Evolutionary conservation across 805 yeast genomes (phyloP).

Genomic region (Barnettozyma sucrosica): DNA sequence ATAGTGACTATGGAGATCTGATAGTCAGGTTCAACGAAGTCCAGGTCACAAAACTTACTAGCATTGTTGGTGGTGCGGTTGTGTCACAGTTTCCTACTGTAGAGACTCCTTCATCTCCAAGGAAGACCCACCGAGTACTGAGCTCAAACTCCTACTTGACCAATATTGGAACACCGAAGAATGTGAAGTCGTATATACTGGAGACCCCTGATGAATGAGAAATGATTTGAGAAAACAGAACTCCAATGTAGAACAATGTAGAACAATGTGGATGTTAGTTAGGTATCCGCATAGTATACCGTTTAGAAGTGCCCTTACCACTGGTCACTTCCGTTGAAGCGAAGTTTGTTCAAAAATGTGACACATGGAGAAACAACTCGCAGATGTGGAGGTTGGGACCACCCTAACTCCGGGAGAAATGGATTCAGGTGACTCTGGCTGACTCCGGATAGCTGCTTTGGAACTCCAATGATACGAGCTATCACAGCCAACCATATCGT

Average conservation of each 20-base stretch:
- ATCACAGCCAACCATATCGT: neutral
- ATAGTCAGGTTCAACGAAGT: conserved; percentile 22
- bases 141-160: conserved; percentile 26
- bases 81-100: conserved; percentile 10
- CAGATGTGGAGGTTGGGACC: neutral
- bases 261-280: no score
- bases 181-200: conserved; percentile 9
- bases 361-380: neutral
- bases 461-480: no score
- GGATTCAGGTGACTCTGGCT: neutral
- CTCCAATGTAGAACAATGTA: neutral
- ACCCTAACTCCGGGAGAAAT: neutral
- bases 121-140: conserved; percentile 17
- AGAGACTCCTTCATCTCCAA: conserved; percentile 2
- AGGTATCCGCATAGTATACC: no score
- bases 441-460: neutral
- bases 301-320: neutral
- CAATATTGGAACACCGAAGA: conserved; percentile 10
- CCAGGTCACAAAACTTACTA: conserved; percentile 26
- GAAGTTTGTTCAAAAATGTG: neutral
- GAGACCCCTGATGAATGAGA: conserved; percentile 1
- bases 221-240: neutral
- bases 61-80: conserved; percentile 20
- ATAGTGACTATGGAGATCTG: conserved; percentile 24
- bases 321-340: neutral